Conservation (phyloP, 371 early-diverging fungal species). For the Actinomortierella wolfii region DNA sequence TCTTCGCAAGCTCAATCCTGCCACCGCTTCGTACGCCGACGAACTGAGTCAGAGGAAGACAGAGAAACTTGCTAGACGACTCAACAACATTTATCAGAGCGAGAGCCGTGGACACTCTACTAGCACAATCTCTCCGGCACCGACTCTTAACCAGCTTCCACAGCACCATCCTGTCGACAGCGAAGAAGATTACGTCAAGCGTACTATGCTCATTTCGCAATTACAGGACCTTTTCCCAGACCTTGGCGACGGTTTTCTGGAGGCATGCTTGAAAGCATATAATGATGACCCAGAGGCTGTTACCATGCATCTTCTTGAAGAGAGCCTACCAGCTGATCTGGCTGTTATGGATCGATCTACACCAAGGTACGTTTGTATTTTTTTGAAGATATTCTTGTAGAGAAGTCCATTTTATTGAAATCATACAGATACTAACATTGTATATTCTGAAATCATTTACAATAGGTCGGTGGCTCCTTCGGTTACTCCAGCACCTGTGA, state of each 20-base stretch:
- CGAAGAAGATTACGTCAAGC: constrained; percentile 55
- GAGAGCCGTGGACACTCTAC: constrained; percentile 14
- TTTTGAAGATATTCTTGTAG: not conserved
- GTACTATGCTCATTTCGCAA: constrained; percentile 69
- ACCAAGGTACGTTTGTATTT: constrained; percentile 41
- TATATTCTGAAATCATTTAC: not conserved
- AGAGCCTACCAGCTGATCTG: constrained; percentile 68
- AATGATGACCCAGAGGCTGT: constrained; percentile 70
- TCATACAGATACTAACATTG: not conserved
- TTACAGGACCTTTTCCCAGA: constrained; percentile 86
- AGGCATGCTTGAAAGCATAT: constrained; percentile 75
- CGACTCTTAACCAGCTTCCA: not conserved
- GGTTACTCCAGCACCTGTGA: too few species aligned
- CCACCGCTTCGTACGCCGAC: constrained; percentile 41
- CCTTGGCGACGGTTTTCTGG: constrained; percentile 87
- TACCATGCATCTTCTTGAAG: constrained; percentile 78
- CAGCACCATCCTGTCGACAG: constrained; percentile 8
- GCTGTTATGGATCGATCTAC: constrained; percentile 68
- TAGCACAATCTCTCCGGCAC: constrained; percentile 16
- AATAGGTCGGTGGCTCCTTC: not conserved
- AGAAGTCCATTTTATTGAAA: not conserved
- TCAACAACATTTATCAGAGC: constrained; percentile 20
- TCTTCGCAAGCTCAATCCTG: constrained; percentile 60
- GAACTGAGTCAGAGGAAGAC: constrained; percentile 17
- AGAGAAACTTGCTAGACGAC: constrained; percentile 24